phyloP scores from a whole-genome alignment of 768 basidiomycete species.

The Leccinum imitatum region DNA sequence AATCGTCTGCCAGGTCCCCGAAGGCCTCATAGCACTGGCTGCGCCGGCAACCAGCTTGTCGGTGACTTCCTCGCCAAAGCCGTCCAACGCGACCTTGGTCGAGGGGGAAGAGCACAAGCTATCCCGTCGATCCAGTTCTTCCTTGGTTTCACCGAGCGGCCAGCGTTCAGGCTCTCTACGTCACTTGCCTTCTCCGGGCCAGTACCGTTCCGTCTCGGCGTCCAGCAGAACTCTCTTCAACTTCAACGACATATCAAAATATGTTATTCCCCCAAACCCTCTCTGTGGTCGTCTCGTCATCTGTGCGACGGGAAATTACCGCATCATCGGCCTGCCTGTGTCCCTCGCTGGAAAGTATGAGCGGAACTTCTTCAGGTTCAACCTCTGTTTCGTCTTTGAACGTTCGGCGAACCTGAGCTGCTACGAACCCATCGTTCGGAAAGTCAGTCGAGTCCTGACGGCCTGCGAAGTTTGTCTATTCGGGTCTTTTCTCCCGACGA shows the following conservation, averaged over 20 bases:
- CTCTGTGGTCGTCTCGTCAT: slow-evolving; percentile 89
- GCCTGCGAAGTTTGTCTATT: slow-evolving; percentile 74
- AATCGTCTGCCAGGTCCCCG: slow-evolving; percentile 92
- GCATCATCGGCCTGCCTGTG: slow-evolving; percentile 91
- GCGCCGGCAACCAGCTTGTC: slow-evolving; percentile 31
- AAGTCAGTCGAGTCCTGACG: slow-evolving; percentile 86
- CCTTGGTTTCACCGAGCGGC: slow-evolving; percentile 47
- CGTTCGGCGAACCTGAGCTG: slow-evolving; percentile 88
- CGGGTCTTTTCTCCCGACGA: neutral
- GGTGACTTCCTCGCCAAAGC: slow-evolving; percentile 35
- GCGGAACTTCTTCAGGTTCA: slow-evolving; percentile 89
- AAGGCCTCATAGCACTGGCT: slow-evolving; percentile 69
- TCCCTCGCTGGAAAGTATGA: slow-evolving; percentile 73
- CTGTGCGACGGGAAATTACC: slow-evolving; percentile 75
- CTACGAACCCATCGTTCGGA: slow-evolving; percentile 94
- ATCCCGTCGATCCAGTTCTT: slow-evolving; percentile 54
- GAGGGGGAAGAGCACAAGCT: slow-evolving; percentile 37
- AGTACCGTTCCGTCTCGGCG: slow-evolving; percentile 47
- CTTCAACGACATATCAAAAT: slow-evolving; percentile 89
- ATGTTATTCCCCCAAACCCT: slow-evolving; percentile 85
- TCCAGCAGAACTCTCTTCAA: slow-evolving; percentile 67
- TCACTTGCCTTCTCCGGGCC: slow-evolving; percentile 40
- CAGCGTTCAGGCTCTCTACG: slow-evolving; percentile 44
- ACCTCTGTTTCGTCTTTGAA: slow-evolving; percentile 96
- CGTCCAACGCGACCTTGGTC: slow-evolving; percentile 29